These are phyloP conservation scores for Penicillium riverlandense DNA, from an alignment of 495 filamentous ascomycete species.

Conservation along the genomic window DNA sequence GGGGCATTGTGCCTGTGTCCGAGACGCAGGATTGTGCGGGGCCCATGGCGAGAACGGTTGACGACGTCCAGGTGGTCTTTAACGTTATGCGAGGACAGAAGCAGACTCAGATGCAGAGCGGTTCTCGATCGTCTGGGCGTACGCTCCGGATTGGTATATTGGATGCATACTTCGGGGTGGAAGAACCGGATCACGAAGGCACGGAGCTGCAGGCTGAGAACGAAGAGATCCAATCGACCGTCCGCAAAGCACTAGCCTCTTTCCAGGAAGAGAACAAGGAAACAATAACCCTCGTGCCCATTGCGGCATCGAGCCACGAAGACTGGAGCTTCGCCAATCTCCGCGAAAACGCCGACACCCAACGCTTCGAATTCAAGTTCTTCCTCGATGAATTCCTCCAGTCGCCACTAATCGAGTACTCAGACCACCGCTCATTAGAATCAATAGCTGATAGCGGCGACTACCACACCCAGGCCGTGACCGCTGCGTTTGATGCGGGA, in stretches of 20 bases:
- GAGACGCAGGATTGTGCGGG: slow-evolving; percentile 56
- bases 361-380: slow-evolving; percentile 50
- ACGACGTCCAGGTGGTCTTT: slow-evolving; percentile 47
- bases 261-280: slow-evolving; percentile 5
- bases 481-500: slow-evolving; percentile 29
- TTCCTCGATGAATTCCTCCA: slow-evolving; percentile 39
- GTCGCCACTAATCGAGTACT: slow-evolving; percentile 15
- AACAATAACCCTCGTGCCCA: slow-evolving; percentile 12
- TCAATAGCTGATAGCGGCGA: slow-evolving; percentile 52
- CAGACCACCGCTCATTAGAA: slow-evolving; percentile 30
- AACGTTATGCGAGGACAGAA: slow-evolving; percentile 48
- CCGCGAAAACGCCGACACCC: slow-evolving; percentile 40
- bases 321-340: slow-evolving; percentile 46
- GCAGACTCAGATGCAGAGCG: slow-evolving; percentile 15
- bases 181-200: slow-evolving; percentile 28
- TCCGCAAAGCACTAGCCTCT: slow-evolving; percentile 29
- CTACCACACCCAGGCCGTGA: slow-evolving; percentile 40
- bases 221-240: slow-evolving; percentile 41
- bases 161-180: slow-evolving; percentile 34
- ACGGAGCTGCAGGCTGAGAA: slow-evolving; percentile 51
- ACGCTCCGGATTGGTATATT: slow-evolving; percentile 36
- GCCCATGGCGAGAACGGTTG: slow-evolving; percentile 47
- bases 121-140: slow-evolving; percentile 17
- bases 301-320: slow-evolving; percentile 33
- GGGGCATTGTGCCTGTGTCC: slow-evolving; percentile 53